These are phyloP conservation scores for Cryphonectria nitschkei DNA, from an alignment of 2,329 filamentous ascomycete genomes.

Conservation along the genomic window DNA sequence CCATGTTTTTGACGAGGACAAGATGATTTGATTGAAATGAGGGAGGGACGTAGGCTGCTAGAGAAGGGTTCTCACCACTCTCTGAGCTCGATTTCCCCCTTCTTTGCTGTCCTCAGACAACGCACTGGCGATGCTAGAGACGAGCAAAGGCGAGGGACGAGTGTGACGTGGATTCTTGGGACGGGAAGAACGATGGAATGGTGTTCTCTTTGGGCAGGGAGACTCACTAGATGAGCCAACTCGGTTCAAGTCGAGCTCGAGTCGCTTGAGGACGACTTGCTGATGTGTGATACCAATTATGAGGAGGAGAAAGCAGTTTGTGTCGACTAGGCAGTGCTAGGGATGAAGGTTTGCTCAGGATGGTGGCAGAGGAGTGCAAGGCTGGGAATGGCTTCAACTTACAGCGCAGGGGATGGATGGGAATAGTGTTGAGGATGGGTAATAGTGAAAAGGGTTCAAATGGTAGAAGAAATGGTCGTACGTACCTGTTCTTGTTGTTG, in stretches of 20 bases:
- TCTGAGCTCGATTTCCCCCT: background rate
- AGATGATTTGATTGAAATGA: background rate
- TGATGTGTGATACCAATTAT: background rate
- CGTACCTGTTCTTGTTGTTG: background rate
- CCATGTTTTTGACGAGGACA: too few relatives aligned
- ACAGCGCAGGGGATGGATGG: background rate
- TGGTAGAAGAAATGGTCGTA: background rate
- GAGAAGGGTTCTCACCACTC: background rate
- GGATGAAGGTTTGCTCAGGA: background rate
- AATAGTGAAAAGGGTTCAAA: background rate
- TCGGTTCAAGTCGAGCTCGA: background rate
- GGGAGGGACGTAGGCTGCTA: background rate
- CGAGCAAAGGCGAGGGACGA: background rate
- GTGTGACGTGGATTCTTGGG: too few relatives aligned
- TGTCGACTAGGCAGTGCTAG: background rate
- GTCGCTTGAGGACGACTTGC: background rate
- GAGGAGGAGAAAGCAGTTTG: background rate
- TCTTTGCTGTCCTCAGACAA: too few relatives aligned
- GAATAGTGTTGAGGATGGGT: background rate
- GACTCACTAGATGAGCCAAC: background rate
- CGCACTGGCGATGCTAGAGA: background rate
- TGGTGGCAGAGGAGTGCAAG: background rate
- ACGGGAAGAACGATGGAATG: too few relatives aligned
- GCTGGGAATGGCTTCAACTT: background rate
- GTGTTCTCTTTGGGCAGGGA: background rate